Conservation (phyloP, 129 eudicot genomes). For the Smallanthus sonchifolius region DNA sequence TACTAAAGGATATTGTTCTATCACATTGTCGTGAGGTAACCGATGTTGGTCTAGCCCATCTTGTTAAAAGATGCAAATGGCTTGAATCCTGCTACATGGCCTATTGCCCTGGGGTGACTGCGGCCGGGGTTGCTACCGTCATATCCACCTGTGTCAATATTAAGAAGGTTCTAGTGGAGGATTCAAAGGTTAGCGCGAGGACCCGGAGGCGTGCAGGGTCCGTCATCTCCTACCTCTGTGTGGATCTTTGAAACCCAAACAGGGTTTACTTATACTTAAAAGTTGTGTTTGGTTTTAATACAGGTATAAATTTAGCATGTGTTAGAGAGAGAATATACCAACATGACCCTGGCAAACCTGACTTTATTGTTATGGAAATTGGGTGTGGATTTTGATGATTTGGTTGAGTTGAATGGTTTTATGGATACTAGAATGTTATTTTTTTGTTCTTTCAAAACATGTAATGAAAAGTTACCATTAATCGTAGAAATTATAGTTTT, state of each 20-base stretch:
- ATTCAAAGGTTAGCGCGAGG: constrained; percentile 65
- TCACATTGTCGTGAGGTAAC: constrained; percentile 86
- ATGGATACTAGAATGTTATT: background rate
- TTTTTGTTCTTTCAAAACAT: background rate
- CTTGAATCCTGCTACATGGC: constrained; percentile 87
- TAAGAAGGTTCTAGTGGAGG: constrained; percentile 76
- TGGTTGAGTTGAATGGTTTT: background rate
- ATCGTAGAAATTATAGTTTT: no score
- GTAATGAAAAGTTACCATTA: background rate
- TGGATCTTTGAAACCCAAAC: constrained; percentile 43
- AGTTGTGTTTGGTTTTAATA: background rate
- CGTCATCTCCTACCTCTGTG: constrained; percentile 70
- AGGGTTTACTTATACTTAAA: background rate
- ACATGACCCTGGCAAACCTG: background rate
- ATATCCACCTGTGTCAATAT: constrained; percentile 58
- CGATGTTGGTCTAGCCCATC: constrained; percentile 61
- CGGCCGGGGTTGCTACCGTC: constrained; percentile 81
- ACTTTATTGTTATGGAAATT: background rate
- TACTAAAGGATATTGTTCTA: constrained; percentile 64
- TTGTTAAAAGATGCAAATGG: constrained; percentile 45
- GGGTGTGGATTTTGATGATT: background rate
- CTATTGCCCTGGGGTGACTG: constrained; percentile 74
- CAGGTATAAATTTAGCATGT: background rate
- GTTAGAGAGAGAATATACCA: background rate
- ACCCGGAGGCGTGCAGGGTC: constrained; percentile 86